Evolutionary conservation across 2,329 filamentous ascomycete genomes (phyloP).

Genomic region (Fusarium metavorans): DNA sequence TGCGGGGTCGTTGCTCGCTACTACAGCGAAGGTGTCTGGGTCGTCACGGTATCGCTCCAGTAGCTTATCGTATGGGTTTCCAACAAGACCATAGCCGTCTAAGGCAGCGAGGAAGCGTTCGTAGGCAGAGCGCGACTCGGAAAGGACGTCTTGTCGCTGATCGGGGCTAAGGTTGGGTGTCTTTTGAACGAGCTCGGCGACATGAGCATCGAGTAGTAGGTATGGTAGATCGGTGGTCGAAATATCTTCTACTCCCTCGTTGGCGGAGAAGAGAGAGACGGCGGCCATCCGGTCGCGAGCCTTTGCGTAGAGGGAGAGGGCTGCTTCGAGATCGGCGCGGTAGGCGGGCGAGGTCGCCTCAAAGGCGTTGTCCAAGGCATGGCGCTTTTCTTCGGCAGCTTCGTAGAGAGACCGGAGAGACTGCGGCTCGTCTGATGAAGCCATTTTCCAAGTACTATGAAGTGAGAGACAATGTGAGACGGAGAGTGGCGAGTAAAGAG

Average conservation of each 20-base stretch:
- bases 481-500: not conserved
- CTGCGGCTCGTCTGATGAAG: constrained; percentile 57
- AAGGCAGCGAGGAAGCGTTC: constrained; percentile 82
- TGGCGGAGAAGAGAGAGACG: constrained; percentile 87
- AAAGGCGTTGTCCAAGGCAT: constrained; percentile 71
- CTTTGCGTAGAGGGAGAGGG: constrained; percentile 79
- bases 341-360: constrained; percentile 75
- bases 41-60: constrained; percentile 80
- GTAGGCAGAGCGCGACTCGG: constrained; percentile 75
- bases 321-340: constrained; percentile 73
- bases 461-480: not conserved
- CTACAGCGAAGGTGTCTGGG: constrained; percentile 78
- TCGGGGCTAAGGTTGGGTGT: constrained; percentile 64
- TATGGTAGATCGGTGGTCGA: constrained; percentile 88
- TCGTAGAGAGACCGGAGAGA: constrained; percentile 64
- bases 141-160: constrained; percentile 73
- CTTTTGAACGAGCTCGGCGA: constrained; percentile 83
- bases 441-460: constrained; percentile 40
- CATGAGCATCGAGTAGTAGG: constrained; percentile 79
- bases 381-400: constrained; percentile 64
- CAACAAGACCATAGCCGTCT: constrained; percentile 83
- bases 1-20: constrained; percentile 71
- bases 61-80: constrained; percentile 72
- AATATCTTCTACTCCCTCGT: constrained; percentile 90
- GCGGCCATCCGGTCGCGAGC: constrained; percentile 77